A percentile compares a stretch with the other conserved stretches of the same genome.
Conservation (phyloP, 202 grass and related monocot species). For the Saccharum hybrid region DNA sequence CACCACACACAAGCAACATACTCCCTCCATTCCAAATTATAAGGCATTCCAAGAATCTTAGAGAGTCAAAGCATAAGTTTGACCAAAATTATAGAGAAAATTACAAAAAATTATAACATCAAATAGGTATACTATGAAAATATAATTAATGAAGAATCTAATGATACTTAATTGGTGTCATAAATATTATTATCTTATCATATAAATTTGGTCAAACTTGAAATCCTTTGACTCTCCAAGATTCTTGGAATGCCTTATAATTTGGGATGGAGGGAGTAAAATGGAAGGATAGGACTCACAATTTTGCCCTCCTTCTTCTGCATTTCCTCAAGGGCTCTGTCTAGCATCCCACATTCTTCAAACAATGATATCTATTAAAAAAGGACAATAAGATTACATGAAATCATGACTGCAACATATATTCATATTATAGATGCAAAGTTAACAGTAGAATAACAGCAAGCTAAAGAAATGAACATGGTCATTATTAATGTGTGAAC, state of each 20-base stretch:
- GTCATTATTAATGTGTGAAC: background rate
- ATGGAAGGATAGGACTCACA: slow-evolving; percentile 56
- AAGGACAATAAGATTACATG: slow-evolving; percentile 22
- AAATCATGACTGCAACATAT: slow-evolving; percentile 20
- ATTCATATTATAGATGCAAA: slow-evolving; percentile 12
- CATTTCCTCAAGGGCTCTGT: slow-evolving; percentile 92
- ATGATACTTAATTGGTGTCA: no score
- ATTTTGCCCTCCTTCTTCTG: slow-evolving; percentile 89
- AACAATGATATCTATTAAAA: slow-evolving; percentile 85
- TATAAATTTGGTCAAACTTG: no score
- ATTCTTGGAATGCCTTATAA: no score
- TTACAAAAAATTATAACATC: no score
- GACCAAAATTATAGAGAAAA: no score
- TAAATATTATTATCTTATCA: no score
- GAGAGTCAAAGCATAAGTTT: no score
- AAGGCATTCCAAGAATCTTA: no score
- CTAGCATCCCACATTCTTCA: slow-evolving; percentile 93
- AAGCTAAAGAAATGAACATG: slow-evolving; percentile 30
- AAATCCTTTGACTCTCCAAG: no score
- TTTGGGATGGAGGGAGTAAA: background rate
- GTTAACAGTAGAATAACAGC: slow-evolving; percentile 1
- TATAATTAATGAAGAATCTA: no score
- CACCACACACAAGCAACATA: slow-evolving; percentile 14
- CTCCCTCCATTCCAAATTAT: no score
- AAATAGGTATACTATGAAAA: no score